Percentiles rank a stretch among this genome's conserved stretches.
Conservation (phyloP, 164 flowering plant genomes). For the Annona cherimola region DNA sequence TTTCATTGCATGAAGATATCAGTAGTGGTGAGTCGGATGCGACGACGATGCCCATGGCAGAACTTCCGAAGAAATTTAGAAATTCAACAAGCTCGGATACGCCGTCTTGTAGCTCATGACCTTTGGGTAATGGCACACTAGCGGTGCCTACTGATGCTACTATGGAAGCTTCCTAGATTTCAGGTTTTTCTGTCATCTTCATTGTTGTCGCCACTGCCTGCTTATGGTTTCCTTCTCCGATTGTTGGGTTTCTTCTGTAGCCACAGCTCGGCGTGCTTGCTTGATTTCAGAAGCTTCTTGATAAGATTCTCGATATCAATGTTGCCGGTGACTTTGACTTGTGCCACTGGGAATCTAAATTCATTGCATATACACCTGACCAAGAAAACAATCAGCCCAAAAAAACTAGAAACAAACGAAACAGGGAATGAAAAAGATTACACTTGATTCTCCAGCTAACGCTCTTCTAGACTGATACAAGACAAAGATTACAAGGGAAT, state of each 20-base stretch:
- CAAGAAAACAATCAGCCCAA: too few species aligned
- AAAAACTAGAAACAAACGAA: too few species aligned
- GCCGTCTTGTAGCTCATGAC: conserved; percentile 34
- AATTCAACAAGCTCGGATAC: conserved; percentile 16
- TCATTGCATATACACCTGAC: conserved; percentile 43
- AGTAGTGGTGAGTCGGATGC: conserved; percentile 18
- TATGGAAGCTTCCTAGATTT: conserved; percentile 18
- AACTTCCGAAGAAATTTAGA: conserved; percentile 25
- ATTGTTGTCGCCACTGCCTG: background rate
- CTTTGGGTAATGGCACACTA: conserved; percentile 17
- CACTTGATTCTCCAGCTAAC: background rate
- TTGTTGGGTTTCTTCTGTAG: conserved; percentile 29
- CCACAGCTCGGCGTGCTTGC: conserved; percentile 53
- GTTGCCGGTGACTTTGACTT: conserved; percentile 50
- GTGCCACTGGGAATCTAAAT: conserved; percentile 41
- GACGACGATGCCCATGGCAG: conserved; percentile 24
- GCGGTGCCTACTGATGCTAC: conserved; percentile 20
- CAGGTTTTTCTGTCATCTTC: background rate
- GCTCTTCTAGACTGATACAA: background rate
- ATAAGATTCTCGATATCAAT: conserved; percentile 40
- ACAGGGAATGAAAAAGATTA: background rate
- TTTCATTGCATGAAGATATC: too few species aligned
- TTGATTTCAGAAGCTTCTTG: conserved; percentile 38
- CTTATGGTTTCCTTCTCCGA: background rate
- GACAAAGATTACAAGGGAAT: background rate